phyloP scores from a whole-genome alignment of 306 rosid species.

The Quercus aquifolioides region DNA sequence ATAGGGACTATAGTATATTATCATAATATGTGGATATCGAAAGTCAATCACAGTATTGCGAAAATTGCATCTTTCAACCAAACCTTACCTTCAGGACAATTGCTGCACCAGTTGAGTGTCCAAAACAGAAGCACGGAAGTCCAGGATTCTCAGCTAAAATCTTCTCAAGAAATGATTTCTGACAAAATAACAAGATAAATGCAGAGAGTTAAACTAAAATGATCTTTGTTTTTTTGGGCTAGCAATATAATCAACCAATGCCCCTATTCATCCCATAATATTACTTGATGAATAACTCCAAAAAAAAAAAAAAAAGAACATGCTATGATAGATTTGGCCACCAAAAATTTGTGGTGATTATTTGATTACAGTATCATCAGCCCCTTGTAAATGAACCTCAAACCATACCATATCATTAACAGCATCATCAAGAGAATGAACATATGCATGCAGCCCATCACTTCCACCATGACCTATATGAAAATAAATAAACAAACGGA shows the following conservation, averaged over 20 bases:
- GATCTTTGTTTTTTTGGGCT: background rate
- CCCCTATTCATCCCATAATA: background rate
- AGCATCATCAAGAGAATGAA: conserved; percentile 86
- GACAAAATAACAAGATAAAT: conserved; percentile 13
- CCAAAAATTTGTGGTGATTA: background rate
- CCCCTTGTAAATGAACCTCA: background rate
- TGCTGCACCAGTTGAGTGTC: conserved; percentile 96
- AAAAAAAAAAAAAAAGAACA: too few relatives aligned
- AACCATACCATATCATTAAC: conserved; percentile 75
- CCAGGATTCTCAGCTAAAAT: conserved; percentile 65
- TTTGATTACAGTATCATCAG: background rate
- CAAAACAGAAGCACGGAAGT: conserved; percentile 79
- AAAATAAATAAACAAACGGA: background rate
- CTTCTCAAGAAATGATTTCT: conserved; percentile 78
- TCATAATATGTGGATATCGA: background rate
- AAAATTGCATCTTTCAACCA: background rate
- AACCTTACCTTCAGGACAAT: conserved; percentile 70
- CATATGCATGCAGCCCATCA: conserved; percentile 90
- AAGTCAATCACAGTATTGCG: background rate
- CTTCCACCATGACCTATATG: conserved; percentile 89
- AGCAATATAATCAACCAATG: background rate
- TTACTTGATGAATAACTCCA: background rate
- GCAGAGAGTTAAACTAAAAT: conserved; percentile 2
- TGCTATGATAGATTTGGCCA: background rate
- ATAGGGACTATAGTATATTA: background rate